A percentile compares a stretch with the other conserved stretches of the same genome.
Evolutionary conservation across 306 rosid species (phyloP).

Genomic region (Pachyrhizus erosus): DNA sequence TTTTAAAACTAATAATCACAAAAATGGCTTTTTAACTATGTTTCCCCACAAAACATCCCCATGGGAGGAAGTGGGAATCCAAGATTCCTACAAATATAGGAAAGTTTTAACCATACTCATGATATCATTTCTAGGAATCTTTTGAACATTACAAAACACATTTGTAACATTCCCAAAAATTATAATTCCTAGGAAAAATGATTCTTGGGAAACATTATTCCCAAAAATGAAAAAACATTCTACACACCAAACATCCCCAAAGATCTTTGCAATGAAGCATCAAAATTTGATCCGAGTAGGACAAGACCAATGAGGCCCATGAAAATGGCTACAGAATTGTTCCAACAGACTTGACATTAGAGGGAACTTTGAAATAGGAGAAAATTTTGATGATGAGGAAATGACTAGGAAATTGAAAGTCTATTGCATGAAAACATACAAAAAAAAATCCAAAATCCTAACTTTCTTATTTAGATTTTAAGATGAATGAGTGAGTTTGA

Average conservation of each 20-base stretch:
- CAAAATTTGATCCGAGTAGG: neutral
- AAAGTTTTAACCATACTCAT: neutral
- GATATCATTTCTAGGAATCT: neutral
- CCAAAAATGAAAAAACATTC: neutral
- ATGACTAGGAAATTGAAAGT: neutral
- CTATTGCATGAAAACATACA: neutral
- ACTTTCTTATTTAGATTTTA: conserved; percentile 1
- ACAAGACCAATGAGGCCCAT: neutral
- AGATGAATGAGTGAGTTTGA: conserved; percentile 19
- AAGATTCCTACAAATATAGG: no score
- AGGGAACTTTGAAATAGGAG: neutral
- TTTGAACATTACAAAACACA: neutral
- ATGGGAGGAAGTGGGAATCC: no score
- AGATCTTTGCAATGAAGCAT: neutral
- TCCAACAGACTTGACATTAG: neutral
- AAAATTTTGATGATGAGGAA: neutral
- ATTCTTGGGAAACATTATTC: neutral
- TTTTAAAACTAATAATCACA: neutral
- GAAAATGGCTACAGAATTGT: neutral
- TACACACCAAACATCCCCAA: neutral
- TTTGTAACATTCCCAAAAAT: neutral
- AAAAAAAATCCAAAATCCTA: conserved; percentile 9
- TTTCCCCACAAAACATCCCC: neutral
- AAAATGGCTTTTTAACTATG: neutral
- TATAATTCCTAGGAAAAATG: neutral